Conservation (phyloP, 208 protist genomes). For the Crithidia thermophila region DNA sequence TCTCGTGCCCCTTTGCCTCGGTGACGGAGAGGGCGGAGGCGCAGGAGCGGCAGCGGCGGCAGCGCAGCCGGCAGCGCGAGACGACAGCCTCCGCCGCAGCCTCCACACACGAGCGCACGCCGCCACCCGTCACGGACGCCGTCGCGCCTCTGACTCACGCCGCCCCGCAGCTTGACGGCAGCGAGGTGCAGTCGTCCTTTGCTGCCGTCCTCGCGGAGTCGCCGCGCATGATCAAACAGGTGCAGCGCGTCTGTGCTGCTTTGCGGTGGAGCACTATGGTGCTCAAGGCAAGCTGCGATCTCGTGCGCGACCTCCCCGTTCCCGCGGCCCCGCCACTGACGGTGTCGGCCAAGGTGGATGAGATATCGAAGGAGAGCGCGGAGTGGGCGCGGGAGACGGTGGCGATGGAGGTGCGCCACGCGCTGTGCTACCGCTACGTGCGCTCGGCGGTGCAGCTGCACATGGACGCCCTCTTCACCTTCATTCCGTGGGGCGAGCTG, state of each 20-base stretch:
- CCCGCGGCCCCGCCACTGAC: background rate
- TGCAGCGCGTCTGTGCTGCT: slow-evolving; percentile 56
- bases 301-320: slow-evolving; percentile 36
- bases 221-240: slow-evolving; percentile 44
- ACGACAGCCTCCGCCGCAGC: background rate
- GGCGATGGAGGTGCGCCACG: slow-evolving; percentile 40
- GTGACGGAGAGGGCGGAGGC: slow-evolving; percentile 46
- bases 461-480: slow-evolving; percentile 72
- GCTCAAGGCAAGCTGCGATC: slow-evolving; percentile 37
- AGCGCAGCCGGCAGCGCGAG: background rate
- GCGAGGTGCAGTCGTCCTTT: slow-evolving; percentile 47
- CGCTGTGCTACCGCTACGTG: slow-evolving; percentile 54
- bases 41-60: slow-evolving; percentile 29
- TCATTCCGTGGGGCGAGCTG: slow-evolving; percentile 70
- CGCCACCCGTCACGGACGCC: background rate
- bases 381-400: slow-evolving; percentile 30
- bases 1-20: slow-evolving; percentile 51
- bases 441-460: slow-evolving; percentile 63
- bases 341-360: slow-evolving; percentile 1
- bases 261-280: slow-evolving; percentile 67
- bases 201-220: slow-evolving; percentile 50
- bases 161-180: background rate
- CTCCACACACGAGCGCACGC: background rate
- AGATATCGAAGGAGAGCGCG: slow-evolving; percentile 8
- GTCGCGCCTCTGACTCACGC: background rate